phyloP scores from a whole-genome alignment of 768 basidiomycete species.

The Dictyophora rubrovolvata region DNA sequence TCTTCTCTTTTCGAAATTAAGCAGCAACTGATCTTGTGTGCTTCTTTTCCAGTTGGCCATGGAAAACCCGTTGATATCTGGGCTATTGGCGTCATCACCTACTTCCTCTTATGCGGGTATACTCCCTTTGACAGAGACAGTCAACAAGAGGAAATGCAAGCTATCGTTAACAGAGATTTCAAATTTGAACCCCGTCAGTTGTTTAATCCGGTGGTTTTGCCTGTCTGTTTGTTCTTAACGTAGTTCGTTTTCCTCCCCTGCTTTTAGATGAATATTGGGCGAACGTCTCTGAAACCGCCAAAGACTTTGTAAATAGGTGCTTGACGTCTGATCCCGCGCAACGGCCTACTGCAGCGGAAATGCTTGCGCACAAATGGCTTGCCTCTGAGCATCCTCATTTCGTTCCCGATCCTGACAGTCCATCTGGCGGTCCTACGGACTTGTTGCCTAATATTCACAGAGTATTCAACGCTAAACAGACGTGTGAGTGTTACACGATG shows the following conservation, averaged over 20 bases:
- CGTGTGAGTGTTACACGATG: conserved; percentile 44
- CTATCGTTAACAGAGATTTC: conserved; percentile 89
- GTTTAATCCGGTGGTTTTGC: no score
- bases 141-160: conserved; percentile 85
- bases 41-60: conserved; percentile 56
- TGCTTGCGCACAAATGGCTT: conserved; percentile 75
- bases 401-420: conserved; percentile 49
- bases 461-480: conserved; percentile 78
- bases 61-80: conserved; percentile 91
- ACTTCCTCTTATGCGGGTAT: conserved; percentile 88
- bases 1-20: background rate
- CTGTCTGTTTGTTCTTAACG: background rate
- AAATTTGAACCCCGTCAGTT: conserved; percentile 64
- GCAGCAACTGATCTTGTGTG: background rate
- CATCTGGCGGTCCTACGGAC: conserved; percentile 56
- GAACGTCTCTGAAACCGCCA: conserved; percentile 74
- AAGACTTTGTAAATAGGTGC: conserved; percentile 72
- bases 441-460: conserved; percentile 84
- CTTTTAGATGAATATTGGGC: conserved; percentile 69
- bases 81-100: conserved; percentile 98
- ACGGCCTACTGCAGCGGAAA: conserved; percentile 71
- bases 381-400: conserved; percentile 58
- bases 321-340: conserved; percentile 72
- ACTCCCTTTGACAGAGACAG: conserved; percentile 95
- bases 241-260: background rate